Conservation (phyloP, 208 protist species). For the Acanthamoeba culbertsoni region DNA sequence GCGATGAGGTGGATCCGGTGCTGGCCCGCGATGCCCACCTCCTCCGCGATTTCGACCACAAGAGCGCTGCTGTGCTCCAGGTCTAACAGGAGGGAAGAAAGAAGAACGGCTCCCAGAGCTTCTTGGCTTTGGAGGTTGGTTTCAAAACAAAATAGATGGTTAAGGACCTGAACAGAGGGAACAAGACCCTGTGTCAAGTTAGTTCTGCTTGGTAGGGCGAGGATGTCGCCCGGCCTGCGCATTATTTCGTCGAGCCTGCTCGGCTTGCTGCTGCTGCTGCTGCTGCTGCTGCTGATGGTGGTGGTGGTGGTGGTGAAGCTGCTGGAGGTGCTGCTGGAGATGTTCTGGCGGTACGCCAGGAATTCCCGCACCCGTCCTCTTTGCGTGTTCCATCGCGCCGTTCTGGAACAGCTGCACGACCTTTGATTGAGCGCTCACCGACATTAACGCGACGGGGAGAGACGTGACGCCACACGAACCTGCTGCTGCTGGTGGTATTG, state of each 20-base stretch:
- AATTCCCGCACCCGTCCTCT: too few relatives aligned
- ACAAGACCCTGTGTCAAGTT: not conserved
- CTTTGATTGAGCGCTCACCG: too few relatives aligned
- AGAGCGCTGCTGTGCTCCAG: not conserved
- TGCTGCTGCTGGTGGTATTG: not conserved
- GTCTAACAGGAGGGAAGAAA: not conserved
- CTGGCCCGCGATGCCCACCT: not conserved
- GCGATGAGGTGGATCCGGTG: slow-evolving; percentile 66
- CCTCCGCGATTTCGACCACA: not conserved
- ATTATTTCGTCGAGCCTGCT: not conserved
- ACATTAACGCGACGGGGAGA: too few relatives aligned
- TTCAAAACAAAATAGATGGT: too few relatives aligned
- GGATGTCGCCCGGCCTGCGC: not conserved
- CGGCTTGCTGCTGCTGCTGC: not conserved
- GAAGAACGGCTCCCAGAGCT: not conserved
- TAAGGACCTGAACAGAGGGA: not conserved
- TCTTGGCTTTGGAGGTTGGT: too few relatives aligned
- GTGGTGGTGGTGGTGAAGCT: not conserved
- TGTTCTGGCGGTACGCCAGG: not conserved
- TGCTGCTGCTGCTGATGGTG: not conserved
- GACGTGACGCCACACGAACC: too few relatives aligned
- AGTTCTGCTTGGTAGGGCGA: not conserved
- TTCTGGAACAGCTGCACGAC: not conserved
- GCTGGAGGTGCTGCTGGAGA: not conserved
- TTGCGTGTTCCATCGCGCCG: not conserved